Evolutionary conservation across 768 basidiomycete species (phyloP), one percentile per base, ranked within the genome.

Genomic region (Amyloporia xantha): DNA sequence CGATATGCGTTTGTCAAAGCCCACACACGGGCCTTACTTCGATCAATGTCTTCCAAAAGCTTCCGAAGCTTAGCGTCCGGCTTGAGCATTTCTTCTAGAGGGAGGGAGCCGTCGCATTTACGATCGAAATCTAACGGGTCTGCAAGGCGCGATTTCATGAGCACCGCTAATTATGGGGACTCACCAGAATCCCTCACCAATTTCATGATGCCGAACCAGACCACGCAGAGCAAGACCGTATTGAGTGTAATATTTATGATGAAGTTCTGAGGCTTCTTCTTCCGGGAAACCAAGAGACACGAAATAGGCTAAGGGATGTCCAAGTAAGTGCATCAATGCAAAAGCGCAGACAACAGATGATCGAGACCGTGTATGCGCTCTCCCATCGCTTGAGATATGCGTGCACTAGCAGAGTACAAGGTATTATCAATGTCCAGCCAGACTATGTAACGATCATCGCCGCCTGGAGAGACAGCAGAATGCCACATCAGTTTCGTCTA

Each of bases 391-490:
- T 86, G 78, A 3, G 83, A 81, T 45, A 92, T 87, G 63, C 74
- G 80, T 17, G 81, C 71, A 56, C 76, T 82, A 0, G 86, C 79
- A 6, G 88, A 86, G 63, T 92, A 93, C 13, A 93, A 73, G 2
- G 89, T 91, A 58, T 93, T 91, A 66, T 92, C 91, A 50, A 92
- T 88, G 60, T 91, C 90, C 52, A 92, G 79, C 78, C 82, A 91
- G 44, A 89, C 72, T 42, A 90, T 66, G 52, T 65, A 65, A 12
- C 81, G 78, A 33, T 77, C 73, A 71, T 87, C 85, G 64, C 53
- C 48, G 42, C 19, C 25, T 19, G n/a, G n/a, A 43, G 2, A 40
- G 15, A 7, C 7, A 40, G 30, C 30, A 33, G 30, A 15, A 33
- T 33, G 7, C 15, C 9, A 15, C 15, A 7, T 33, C 15, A 33